Conservation (phyloP, 345 rosid genomes). For the Salix brachista region DNA sequence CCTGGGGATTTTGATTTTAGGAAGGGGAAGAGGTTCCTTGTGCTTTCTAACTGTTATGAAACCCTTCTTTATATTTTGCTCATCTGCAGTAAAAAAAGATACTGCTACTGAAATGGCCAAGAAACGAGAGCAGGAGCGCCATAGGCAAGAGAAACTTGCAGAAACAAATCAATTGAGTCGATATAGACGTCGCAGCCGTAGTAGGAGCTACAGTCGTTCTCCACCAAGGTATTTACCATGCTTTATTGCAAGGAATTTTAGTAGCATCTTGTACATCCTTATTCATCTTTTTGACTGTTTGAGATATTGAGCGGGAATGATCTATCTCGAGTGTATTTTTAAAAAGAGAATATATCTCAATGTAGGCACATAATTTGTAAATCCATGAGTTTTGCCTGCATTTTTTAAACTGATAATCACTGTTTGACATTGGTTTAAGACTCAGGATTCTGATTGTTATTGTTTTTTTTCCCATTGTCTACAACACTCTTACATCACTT, state of each 20-base stretch:
- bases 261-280: background rate
- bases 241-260: background rate
- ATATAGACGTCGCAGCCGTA: conserved; percentile 64
- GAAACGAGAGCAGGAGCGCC: conserved; percentile 88
- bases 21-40: background rate
- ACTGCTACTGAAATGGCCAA: conserved; percentile 89
- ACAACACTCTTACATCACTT: background rate
- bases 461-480: background rate
- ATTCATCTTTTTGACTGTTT: background rate
- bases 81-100: conserved; percentile 81
- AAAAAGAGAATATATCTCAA: background rate
- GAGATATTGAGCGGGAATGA: background rate
- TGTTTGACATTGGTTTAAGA: background rate
- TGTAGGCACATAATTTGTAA: background rate
- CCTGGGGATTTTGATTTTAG: background rate
- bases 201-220: conserved; percentile 81
- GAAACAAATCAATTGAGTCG: conserved; percentile 80
- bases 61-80: background rate
- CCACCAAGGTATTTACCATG: conserved; percentile 58
- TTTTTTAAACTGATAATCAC: too few relatives aligned
- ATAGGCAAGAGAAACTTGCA: conserved; percentile 80
- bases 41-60: background rate
- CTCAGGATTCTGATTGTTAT: background rate
- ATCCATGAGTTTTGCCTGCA: background rate
- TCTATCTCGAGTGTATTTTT: background rate